Evolutionary conservation across 768 basidiomycete genomes (phyloP).

Genomic region (Crepidotus variabilis): DNA sequence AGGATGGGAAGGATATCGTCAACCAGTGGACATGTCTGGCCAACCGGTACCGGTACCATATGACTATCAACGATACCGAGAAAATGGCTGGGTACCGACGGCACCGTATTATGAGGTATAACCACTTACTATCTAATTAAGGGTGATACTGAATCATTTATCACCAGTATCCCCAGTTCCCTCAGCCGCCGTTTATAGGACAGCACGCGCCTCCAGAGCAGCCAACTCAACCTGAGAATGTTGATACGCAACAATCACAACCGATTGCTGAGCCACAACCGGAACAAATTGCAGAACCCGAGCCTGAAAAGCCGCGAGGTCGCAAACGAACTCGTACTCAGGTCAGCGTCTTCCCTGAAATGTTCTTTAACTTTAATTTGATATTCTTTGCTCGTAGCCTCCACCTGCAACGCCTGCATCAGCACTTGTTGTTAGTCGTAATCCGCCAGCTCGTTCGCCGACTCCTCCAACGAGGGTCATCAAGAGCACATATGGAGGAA

Average conservation of each 20-base stretch:
- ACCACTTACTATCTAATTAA: slow-evolving; percentile 39
- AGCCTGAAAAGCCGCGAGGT: slow-evolving; percentile 51
- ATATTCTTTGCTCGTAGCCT: slow-evolving; percentile 32
- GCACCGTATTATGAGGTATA: slow-evolving; percentile 64
- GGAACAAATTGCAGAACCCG: slow-evolving; percentile 10
- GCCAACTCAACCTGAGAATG: slow-evolving; percentile 10
- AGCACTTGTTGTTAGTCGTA: slow-evolving; percentile 61
- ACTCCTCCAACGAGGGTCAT: slow-evolving; percentile 81
- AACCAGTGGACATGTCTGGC: slow-evolving; percentile 43
- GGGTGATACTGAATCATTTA: too few relatives aligned
- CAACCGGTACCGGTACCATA: slow-evolving; percentile 43
- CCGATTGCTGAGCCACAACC: slow-evolving; percentile 17
- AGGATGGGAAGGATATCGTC: slow-evolving; percentile 54
- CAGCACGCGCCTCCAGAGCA: slow-evolving; percentile 28
- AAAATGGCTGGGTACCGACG: slow-evolving; percentile 52
- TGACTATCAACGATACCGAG: slow-evolving; percentile 60
- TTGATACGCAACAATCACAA: slow-evolving; percentile 15
- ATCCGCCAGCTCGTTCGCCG: slow-evolving; percentile 73
- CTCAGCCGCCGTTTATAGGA: slow-evolving; percentile 42
- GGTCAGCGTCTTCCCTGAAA: slow-evolving; percentile 27
- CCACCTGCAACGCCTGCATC: slow-evolving; percentile 65
- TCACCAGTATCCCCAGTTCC: too few relatives aligned
- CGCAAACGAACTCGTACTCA: slow-evolving; percentile 66
- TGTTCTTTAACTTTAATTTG: slow-evolving; percentile 4
- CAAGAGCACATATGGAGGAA: slow-evolving; percentile 88